These are phyloP conservation scores for Candida argentea DNA, from an alignment of 805 yeast genomes.

Conservation along the genomic window DNA sequence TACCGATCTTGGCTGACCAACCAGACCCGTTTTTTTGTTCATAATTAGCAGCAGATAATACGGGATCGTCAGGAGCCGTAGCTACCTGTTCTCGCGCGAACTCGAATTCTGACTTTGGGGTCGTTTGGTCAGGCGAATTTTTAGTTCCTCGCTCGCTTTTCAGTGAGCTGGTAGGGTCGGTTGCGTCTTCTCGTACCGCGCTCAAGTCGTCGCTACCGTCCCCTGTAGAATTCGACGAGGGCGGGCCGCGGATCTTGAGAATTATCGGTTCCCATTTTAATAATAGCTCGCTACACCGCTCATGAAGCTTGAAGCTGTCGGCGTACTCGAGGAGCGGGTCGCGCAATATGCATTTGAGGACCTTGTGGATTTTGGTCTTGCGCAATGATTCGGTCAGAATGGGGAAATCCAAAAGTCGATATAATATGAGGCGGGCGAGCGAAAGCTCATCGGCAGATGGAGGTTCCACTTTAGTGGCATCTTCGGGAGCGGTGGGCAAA, in stretches of 20 bases:
- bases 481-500: slow-evolving; percentile 28
- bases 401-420: slow-evolving; percentile 33
- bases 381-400: slow-evolving; percentile 30
- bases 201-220: no score
- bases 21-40: no score
- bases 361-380: slow-evolving; percentile 42
- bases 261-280: slow-evolving; percentile 31
- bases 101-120: no score
- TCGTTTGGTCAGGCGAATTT: no score
- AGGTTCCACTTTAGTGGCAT: slow-evolving; percentile 22
- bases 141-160: no score
- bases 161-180: no score
- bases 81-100: no score
- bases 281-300: slow-evolving; percentile 31
- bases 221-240: slow-evolving; percentile 7
- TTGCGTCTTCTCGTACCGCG: no score
- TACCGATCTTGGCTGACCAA: no score
- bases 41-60: no score
- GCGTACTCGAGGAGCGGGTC: slow-evolving; percentile 30
- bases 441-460: slow-evolving; percentile 37
- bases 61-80: no score
- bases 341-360: slow-evolving; percentile 36
- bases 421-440: slow-evolving; percentile 28
- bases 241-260: slow-evolving; percentile 26
- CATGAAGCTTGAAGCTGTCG: slow-evolving; percentile 36